These are phyloP conservation scores for Crataegus laevigata DNA, from an alignment of 306 rosid genomes.

Conservation along the genomic window DNA sequence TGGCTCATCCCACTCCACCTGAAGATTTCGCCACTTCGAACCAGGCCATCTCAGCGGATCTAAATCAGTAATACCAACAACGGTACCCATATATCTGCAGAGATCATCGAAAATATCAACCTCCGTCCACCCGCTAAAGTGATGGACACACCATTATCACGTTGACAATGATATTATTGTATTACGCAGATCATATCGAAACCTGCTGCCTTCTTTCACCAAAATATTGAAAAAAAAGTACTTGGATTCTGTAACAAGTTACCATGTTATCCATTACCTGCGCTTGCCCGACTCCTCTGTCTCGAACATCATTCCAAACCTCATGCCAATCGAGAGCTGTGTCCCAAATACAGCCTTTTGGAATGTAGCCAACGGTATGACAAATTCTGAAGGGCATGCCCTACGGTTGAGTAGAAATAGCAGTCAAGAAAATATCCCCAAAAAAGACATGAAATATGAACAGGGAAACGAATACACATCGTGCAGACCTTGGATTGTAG, in stretches of 20 bases:
- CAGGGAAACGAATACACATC: neutral
- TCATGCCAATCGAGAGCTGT: slow-evolving; percentile 89
- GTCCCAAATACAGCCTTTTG: slow-evolving; percentile 77
- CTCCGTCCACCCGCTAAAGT: neutral
- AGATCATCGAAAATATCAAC: slow-evolving; percentile 11
- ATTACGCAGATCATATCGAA: neutral
- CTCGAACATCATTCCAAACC: slow-evolving; percentile 99
- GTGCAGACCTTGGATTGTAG: slow-evolving; percentile 88
- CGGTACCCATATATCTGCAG: slow-evolving; percentile 88
- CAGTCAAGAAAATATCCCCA: neutral
- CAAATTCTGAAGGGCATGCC: slow-evolving; percentile 98
- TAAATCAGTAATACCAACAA: slow-evolving; percentile 66
- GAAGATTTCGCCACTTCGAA: slow-evolving; percentile 96
- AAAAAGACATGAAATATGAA: neutral
- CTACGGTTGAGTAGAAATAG: slow-evolving; percentile 28
- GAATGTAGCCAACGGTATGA: slow-evolving; percentile 69
- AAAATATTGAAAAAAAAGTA: neutral
- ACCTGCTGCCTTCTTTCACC: neutral
- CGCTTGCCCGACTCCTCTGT: slow-evolving; percentile 97
- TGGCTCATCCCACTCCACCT: slow-evolving; percentile 99
- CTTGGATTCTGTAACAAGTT: neutral
- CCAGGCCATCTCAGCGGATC: slow-evolving; percentile 98
- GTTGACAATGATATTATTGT: neutral
- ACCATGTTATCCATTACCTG: slow-evolving; percentile 39
- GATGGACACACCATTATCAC: neutral